Conservation (phyloP, 2,329 filamentous ascomycete species). For the Colletotrichum kahawae region DNA sequence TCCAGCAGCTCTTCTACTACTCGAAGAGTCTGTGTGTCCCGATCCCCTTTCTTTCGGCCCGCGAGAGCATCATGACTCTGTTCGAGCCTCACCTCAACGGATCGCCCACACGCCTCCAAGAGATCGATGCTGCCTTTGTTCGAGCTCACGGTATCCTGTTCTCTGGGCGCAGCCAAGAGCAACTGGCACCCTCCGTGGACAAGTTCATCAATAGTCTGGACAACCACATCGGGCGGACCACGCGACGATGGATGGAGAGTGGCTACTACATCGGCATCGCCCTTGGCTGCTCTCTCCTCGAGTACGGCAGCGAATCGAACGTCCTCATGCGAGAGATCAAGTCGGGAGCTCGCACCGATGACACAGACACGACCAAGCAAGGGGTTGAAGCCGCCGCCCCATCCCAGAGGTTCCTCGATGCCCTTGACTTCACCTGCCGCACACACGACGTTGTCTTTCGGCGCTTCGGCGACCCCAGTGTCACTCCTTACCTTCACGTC, state of each 20-base stretch:
- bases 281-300: slow-evolving; percentile 56
- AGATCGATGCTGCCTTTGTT: background rate
- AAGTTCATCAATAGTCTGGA: slow-evolving; percentile 59
- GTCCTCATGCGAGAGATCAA: background rate
- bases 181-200: background rate
- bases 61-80: slow-evolving; percentile 72
- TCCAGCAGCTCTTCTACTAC: slow-evolving; percentile 77
- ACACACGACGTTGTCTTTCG: background rate
- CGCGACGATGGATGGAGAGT: slow-evolving; percentile 56
- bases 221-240: slow-evolving; percentile 56
- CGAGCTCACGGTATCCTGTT: background rate
- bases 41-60: slow-evolving; percentile 58
- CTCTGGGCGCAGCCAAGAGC: background rate
- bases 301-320: slow-evolving; percentile 46
- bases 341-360: background rate
- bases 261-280: slow-evolving; percentile 63
- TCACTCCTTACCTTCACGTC: slow-evolving; percentile 67
- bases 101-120: background rate
- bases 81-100: slow-evolving; percentile 61
- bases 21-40: slow-evolving; percentile 72
- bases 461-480: slow-evolving; percentile 58
- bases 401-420: background rate
- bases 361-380: too few species aligned
- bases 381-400: too few species aligned
- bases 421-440: background rate